Percentiles rank a stretch among this genome's conserved stretches.
phyloP scores from a whole-genome alignment of 2,329 filamentous ascomycete genomes.

The Diaporthe citriasiana region DNA sequence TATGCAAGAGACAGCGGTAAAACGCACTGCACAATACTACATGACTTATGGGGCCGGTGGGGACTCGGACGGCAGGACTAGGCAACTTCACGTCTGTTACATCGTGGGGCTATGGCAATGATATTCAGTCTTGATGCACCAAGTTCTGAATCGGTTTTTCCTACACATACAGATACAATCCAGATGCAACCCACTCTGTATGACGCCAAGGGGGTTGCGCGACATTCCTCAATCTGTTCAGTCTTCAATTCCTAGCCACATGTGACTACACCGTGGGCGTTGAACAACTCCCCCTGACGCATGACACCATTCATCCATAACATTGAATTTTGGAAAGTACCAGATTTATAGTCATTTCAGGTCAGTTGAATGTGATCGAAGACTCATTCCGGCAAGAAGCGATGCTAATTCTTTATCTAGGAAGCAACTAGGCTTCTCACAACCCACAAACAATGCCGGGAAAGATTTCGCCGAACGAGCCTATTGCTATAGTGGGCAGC shows the following conservation, averaged over 20 bases:
- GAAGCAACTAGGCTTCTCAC: neutral
- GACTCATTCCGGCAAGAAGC: too few species aligned
- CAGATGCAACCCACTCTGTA: neutral
- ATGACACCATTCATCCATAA: neutral
- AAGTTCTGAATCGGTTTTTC: neutral
- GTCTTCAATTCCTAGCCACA: neutral
- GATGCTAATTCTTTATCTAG: neutral
- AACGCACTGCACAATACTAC: neutral
- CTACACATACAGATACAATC: neutral
- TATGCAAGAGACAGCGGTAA: too few species aligned
- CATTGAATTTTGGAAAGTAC: too few species aligned
- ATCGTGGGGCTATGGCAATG: neutral
- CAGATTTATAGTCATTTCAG: too few species aligned
- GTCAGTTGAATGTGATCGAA: neutral
- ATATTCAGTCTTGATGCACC: neutral
- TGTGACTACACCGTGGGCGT: neutral
- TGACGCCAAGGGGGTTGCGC: neutral
- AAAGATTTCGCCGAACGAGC: neutral
- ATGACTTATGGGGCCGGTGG: neutral
- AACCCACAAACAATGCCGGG: neutral
- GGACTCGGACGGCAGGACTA: neutral
- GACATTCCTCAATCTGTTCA: neutral
- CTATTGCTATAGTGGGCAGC: slow-evolving; percentile 55
- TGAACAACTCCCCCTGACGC: neutral
- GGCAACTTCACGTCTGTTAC: neutral